Percentiles rank a stretch among this genome's conserved stretches.
Evolutionary conservation across 208 protist genomes (phyloP).

Genomic region (Naegleria gruberi): DNA sequence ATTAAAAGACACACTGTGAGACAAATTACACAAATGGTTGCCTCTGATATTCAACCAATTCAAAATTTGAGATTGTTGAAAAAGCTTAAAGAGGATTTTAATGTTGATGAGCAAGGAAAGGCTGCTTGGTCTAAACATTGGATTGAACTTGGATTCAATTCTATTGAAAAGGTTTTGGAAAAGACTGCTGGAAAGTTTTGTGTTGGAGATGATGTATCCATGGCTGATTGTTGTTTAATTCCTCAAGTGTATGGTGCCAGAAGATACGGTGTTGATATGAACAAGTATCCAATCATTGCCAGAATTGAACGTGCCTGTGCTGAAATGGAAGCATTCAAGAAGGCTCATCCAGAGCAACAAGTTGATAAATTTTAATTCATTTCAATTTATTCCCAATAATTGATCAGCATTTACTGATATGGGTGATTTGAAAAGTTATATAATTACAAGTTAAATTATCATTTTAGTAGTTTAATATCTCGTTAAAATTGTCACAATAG

Average conservation of each 20-base stretch:
- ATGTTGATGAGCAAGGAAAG: conserved; percentile 25
- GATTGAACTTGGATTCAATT: conserved; percentile 49
- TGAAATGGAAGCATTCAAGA: conserved; percentile 40
- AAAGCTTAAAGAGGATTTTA: conserved; percentile 33
- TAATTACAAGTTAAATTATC: no score
- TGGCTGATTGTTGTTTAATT: conserved; percentile 60
- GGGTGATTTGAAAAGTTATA: no score
- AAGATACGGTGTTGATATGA: conserved; percentile 56
- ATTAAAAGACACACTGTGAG: conserved; percentile 39
- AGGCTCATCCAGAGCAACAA: conserved; percentile 45
- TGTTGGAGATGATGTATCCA: conserved; percentile 56
- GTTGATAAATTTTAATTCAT: conserved; percentile 41
- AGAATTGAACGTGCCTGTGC: conserved; percentile 36
- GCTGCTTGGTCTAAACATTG: conserved; percentile 42
- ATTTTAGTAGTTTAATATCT: no score
- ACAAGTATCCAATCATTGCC: conserved; percentile 42
- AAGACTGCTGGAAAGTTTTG: conserved; percentile 55
- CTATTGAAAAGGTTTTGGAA: conserved; percentile 25
- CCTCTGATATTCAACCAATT: conserved; percentile 62
- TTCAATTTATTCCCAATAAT: no score
- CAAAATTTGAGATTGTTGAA: conserved; percentile 61
- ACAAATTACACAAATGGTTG: conserved; percentile 47
- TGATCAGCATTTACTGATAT: no score
- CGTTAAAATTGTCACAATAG: no score
- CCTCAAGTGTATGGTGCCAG: conserved; percentile 70